Evolutionary conservation across 2,329 filamentous ascomycete species (phyloP).

Genomic region (Colletotrichum lindemuthianum): DNA sequence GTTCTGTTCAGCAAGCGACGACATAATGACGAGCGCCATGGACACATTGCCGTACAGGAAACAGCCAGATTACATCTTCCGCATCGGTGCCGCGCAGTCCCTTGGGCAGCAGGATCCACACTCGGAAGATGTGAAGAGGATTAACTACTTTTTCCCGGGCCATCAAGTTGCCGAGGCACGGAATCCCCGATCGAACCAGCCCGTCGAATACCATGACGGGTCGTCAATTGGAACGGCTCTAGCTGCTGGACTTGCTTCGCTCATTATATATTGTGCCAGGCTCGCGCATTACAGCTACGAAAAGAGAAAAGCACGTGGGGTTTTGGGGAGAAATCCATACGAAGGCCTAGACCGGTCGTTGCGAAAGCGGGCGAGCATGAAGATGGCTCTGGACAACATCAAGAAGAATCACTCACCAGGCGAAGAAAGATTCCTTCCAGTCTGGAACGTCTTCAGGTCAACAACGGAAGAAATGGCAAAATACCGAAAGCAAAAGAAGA

Average conservation of each 20-base stretch:
- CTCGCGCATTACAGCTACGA: not conserved
- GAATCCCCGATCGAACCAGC: not conserved
- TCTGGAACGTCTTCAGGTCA: not conserved
- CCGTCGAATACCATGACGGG: not conserved
- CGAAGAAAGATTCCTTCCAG: not conserved
- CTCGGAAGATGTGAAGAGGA: not conserved
- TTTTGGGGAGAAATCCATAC: not conserved
- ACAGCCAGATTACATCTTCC: no score
- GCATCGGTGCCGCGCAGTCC: not conserved
- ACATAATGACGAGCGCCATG: not conserved
- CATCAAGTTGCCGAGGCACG: not conserved
- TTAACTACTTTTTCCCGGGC: not conserved
- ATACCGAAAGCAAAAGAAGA: not conserved
- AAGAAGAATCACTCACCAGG: not conserved
- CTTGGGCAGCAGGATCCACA: not conserved
- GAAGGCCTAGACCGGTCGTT: not conserved
- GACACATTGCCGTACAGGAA: not conserved
- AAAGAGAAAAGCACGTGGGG: not conserved
- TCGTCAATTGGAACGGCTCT: constrained; percentile 3
- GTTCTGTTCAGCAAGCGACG: not conserved
- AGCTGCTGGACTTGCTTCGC: not conserved
- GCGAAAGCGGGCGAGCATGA: not conserved
- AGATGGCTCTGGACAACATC: not conserved
- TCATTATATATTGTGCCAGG: not conserved
- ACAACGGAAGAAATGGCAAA: not conserved